phyloP scores from a whole-genome alignment of 352 stramenopile genomes.

The Pythium angustatum region DNA sequence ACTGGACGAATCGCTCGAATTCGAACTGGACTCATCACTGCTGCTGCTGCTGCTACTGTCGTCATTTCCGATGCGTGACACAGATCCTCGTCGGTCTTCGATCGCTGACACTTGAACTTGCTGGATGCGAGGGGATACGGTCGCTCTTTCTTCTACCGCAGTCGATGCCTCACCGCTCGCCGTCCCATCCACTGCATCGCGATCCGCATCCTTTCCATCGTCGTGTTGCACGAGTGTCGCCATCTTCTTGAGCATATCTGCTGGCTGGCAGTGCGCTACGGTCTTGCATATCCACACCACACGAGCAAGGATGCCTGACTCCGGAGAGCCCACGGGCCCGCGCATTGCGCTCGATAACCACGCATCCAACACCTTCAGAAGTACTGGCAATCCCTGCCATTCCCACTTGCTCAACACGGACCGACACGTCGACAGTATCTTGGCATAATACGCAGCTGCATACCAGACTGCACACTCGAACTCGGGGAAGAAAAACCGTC shows the following conservation, averaged over 20 bases:
- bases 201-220: neutral
- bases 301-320: neutral
- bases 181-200: neutral
- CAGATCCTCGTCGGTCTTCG: neutral
- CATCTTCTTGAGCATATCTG: conserved; percentile 24
- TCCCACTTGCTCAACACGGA: conserved; percentile 33
- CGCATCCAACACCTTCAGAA: conserved; percentile 28
- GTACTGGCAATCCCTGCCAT: conserved; percentile 17
- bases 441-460: conserved; percentile 34
- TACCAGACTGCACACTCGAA: conserved; percentile 45
- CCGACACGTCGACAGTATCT: conserved; percentile 25
- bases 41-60: conserved; percentile 30
- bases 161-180: neutral
- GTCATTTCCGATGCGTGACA: conserved; percentile 8
- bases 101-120: neutral
- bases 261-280: neutral
- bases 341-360: conserved; percentile 20
- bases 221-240: no score
- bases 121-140: neutral
- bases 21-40: conserved; percentile 24
- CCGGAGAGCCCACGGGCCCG: neutral
- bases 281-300: conserved; percentile 22
- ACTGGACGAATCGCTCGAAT: conserved; percentile 26
- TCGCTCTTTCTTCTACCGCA: neutral
- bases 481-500: conserved; percentile 38